Base-by-base conservation (phyloP, 805 yeast genomes). In the Pichia insulana region DNA sequence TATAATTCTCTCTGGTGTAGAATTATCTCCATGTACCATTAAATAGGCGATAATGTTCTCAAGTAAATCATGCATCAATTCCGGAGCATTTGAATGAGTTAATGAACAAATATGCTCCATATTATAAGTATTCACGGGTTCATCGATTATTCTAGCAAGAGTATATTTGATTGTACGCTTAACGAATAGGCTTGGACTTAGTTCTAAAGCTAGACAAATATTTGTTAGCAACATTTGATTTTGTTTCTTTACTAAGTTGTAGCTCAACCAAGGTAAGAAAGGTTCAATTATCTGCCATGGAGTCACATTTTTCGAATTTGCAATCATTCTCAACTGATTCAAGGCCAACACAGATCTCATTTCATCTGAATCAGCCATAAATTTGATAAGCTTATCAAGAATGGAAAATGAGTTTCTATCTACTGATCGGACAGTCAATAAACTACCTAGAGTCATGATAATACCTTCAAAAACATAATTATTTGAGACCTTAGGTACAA, bases 221-320 rank as follows among this genome's bases (percentile, higher is more conserved):
- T 74, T 71, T 20, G 67, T 67, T 22, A 86, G 70, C 41, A 83
- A 64, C 4, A 68, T 63, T 0, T 79, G 76, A 42, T 73, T 62
- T 35, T 76, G 55, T 35, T 69, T 68, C 47, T 75, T 75, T 3
- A 86, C 78, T 15, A 86, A 69, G 19, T 72, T 71, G 34, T 77
- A 73, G 31, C 89, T 73, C 7, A 88, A 67, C 30, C 80, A 73
- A 2, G 90, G 88, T 52, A 92, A 70, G 47, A 76, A 84, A 0
- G 96, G 95, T 7, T 84, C 76, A 17, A 87, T 64, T 12, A 90
- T 61, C 56, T 83, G 85, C 75, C 90, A 88, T 0, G 95, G 80
- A 0, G 95, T 76, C 30, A 74, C 63, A 1, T 67, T 61, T 50
- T 75, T 74, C 1, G 75, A 65, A 15, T 63, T 52, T 0, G 96